Evolutionary conservation across 1,139 yeast genomes (phyloP), one percentile per base, ranked within the genome.

Genomic region (Suhomyces yuchorum): DNA sequence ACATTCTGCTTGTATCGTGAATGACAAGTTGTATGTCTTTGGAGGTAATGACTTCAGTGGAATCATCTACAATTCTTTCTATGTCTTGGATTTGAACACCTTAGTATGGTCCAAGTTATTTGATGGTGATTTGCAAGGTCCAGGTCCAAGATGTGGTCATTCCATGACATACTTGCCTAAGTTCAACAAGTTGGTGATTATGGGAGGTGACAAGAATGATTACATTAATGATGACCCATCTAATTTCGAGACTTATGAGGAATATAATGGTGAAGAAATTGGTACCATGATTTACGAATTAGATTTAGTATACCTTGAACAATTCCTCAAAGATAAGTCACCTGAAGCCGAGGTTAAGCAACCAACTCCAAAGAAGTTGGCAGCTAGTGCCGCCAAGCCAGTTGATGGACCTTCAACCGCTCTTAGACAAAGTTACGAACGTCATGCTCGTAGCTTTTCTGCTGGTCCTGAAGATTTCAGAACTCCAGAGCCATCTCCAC

Each of bases 131-230:
- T 59, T 56, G 24, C 60, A 66, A 49, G 76, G 79, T 9, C 97
- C 98, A 3, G 87, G 92, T 40, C 84, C 96, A 17, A 81, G 97
- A 57, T 88, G 96, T 53, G 99, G 99, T n/a, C 99, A 93, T 66
- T 83, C 97, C 8, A 75, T 93, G 73, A 85, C 97, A 1, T 81
- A 85, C 50, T 75, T 79, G 50, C 71, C 87, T 44, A 80, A 74
- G 43, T 81, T 79, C 52, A 82, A 88, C 61, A 88, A 85, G 65
- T 66, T 93, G 45, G 64, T 92, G 23, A 82, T 93, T 19, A 85
- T 95, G 88, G 99, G 99, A 40, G 99, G 99, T 51, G 96, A 90
- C 64, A 80, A 84, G 55, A 81, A 84, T 56, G 88, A 84, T 59
- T 82, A 72, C 52, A 73, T 75, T 41, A 60, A 58, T 42, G 61